Conservation (phyloP, 78 protist species). For the Chrysochromulina parva region DNA sequence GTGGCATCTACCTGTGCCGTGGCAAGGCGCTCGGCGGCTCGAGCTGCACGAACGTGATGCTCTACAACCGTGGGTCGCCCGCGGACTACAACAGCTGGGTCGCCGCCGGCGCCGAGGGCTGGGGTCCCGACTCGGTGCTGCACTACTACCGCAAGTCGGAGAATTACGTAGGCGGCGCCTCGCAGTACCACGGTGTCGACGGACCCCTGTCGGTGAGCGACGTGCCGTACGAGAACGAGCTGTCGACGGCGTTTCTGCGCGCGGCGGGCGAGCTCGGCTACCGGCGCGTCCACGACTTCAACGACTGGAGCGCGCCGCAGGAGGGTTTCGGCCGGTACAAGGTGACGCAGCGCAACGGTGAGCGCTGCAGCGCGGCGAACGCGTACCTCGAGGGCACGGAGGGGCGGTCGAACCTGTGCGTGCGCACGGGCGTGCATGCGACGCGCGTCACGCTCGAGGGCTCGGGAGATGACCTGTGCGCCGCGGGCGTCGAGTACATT, state of each 20-base stretch:
- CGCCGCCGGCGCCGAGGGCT: not conserved
- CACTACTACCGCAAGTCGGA: not conserved
- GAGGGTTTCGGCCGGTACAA: constrained; percentile 2
- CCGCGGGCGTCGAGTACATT: not conserved
- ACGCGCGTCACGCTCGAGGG: not conserved
- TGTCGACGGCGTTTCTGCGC: not conserved
- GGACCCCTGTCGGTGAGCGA: not conserved
- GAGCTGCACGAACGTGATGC: not conserved
- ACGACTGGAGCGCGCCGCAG: constrained; percentile 25
- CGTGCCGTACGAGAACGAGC: not conserved
- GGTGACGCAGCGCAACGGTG: not conserved
- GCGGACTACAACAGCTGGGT: constrained; percentile 39
- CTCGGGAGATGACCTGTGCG: not conserved
- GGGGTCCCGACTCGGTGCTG: constrained; percentile 18
- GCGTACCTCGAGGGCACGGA: not conserved
- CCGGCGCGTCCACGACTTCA: not conserved
- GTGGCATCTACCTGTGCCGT: constrained; percentile 7
- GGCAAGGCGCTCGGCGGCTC: constrained; percentile 45
- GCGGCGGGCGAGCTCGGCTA: not conserved
- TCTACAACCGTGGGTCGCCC: constrained; percentile 35
- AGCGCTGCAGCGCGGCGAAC: not conserved
- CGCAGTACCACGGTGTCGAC: not conserved
- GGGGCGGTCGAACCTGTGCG: not conserved
- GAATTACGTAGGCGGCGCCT: not conserved
- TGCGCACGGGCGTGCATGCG: not conserved